phyloP scores from a whole-genome alignment of 2,329 filamentous ascomycete species.

The Alternaria gaisen region DNA sequence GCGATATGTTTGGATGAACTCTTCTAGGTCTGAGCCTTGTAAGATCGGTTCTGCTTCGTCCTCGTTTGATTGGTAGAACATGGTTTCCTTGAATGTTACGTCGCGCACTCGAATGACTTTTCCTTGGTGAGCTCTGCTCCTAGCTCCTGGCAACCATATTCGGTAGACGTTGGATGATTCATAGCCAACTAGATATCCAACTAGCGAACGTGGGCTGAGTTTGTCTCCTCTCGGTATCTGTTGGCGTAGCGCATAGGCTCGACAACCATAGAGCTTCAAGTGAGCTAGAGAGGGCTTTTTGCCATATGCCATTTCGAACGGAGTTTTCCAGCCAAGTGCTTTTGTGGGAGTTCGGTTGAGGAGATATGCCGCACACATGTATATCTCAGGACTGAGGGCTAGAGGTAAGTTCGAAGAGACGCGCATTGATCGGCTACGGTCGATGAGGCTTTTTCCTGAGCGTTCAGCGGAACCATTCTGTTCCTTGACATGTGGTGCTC shows the following conservation, averaged over 20 bases:
- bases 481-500: slow-evolving; percentile 11
- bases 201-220: no score
- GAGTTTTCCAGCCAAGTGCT: slow-evolving; percentile 25
- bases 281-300: slow-evolving; percentile 22
- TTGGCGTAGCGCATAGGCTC: slow-evolving; percentile 7
- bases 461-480: slow-evolving; percentile 24
- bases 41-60: no score
- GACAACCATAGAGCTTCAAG: slow-evolving; percentile 16
- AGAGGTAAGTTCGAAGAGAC: slow-evolving; percentile 12
- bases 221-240: no score
- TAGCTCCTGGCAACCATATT: no score
- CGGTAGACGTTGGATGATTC: no score
- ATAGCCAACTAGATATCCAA: no score
- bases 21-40: no score
- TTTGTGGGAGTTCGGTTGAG: slow-evolving; percentile 22
- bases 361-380: slow-evolving; percentile 20
- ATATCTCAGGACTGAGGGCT: slow-evolving; percentile 14
- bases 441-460: slow-evolving; percentile 19
- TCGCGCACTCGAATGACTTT: no score
- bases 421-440: slow-evolving; percentile 8
- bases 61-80: no score
- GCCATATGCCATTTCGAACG: slow-evolving; percentile 18
- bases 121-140: no score
- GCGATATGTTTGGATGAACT: no score
- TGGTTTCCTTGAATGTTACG: no score